phyloP scores from a whole-genome alignment of 257 asterid species.

The Jacaranda mimosifolia region DNA sequence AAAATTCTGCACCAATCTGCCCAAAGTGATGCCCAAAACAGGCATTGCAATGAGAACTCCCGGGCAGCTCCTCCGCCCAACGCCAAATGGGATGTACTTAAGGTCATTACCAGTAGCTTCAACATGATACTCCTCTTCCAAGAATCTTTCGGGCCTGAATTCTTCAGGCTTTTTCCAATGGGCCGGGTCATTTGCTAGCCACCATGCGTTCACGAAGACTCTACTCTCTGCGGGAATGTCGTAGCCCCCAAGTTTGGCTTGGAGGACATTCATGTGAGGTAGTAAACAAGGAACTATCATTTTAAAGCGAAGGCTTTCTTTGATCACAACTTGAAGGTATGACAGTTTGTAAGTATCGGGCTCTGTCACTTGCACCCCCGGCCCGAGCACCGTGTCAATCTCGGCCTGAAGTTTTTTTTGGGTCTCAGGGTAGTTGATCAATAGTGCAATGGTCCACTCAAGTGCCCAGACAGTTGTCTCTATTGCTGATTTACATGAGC shows the following conservation, averaged over 20 bases:
- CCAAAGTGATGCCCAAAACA: slow-evolving; percentile 73
- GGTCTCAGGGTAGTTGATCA: slow-evolving; percentile 72
- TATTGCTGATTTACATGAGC: slow-evolving; percentile 55
- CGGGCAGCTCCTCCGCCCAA: slow-evolving; percentile 90
- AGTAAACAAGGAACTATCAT: slow-evolving; percentile 76
- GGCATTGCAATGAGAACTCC: slow-evolving; percentile 82
- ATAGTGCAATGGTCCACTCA: slow-evolving; percentile 85
- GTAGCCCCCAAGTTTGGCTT: slow-evolving; percentile 71
- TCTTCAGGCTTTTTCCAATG: slow-evolving; percentile 82
- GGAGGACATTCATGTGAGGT: slow-evolving; percentile 87
- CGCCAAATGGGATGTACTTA: slow-evolving; percentile 78
- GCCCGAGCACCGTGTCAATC: slow-evolving; percentile 64
- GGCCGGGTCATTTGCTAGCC: slow-evolving; percentile 75
- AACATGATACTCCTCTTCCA: slow-evolving; percentile 80
- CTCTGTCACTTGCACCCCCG: slow-evolving; percentile 68
- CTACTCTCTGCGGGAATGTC: slow-evolving; percentile 84
- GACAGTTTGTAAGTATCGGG: slow-evolving; percentile 76
- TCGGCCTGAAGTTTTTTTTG: slow-evolving; percentile 74
- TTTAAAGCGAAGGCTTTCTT: slow-evolving; percentile 79
- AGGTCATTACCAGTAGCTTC: slow-evolving; percentile 78
- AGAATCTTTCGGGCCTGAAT: slow-evolving; percentile 84
- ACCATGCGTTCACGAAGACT: slow-evolving; percentile 82
- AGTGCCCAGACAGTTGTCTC: slow-evolving; percentile 88
- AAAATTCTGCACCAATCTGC: slow-evolving; percentile 83
- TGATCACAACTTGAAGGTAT: slow-evolving; percentile 86